Base-by-base conservation (phyloP, 2,329 filamentous ascomycete species). In the Chalaropsis ovoidea region DNA sequence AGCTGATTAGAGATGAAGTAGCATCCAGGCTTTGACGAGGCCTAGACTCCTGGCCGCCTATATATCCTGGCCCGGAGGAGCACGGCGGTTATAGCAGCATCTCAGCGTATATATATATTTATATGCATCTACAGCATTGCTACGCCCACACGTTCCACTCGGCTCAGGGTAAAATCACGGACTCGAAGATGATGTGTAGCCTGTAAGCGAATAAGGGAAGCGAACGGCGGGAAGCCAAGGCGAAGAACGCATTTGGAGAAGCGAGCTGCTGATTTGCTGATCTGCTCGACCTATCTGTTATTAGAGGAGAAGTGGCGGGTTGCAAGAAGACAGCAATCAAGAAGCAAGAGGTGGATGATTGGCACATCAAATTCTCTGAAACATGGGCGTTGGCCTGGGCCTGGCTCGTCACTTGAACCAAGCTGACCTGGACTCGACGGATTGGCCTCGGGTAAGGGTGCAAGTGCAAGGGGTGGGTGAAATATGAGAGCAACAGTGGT, bases 391-490 rank as follows among this genome's bases (percentile, higher is more conserved):
- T 49, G 22, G 47, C 17, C 47, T 49, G 19, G 22, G 17, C 19
- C 22, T 49, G 19, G 19, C 47, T 49, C 19, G 8, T 31, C 31
- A 2, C 6, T 49, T 24, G 19, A 49, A 49, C 10, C 47, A 49
- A 49, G 47, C 47, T 49, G 47, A 49, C 47, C 11, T 49, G n/a
- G 47, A 49, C 47, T 49, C 19, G 47, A 49, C 19, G 47, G 19
- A 49, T 22, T 5, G 47, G 47, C 47, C n/a, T 22, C 10, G 31
- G 31, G 31, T 31, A n/a, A n/a, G 31, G 31, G 31, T 31, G 31
- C 31, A 31, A 31, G 45, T 47, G 45, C 45, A 47, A 19, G 45
- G 47, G 47, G 47, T 22, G 11, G n/a, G 47, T 31, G 31, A 31
- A 31, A 49, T 19, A 17, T 49, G 47, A 22, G 47, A 22, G 47